Conservation (phyloP, 257 asterid genomes). For the Penstemon barbatus region DNA sequence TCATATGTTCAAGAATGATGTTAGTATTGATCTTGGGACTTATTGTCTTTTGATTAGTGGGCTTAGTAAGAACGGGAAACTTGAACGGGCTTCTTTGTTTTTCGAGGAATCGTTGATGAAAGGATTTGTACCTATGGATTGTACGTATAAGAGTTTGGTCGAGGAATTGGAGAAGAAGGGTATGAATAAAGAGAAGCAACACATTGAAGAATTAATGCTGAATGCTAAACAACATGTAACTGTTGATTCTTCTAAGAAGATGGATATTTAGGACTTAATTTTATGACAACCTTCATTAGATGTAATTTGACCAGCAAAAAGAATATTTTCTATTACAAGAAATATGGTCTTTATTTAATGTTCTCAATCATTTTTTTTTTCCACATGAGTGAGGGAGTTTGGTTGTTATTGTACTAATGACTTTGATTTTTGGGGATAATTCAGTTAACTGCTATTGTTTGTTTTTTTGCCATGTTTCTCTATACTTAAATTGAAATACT, state of each 20-base stretch:
- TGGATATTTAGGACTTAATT: no score
- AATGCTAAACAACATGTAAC: conserved; percentile 35
- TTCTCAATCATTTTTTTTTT: neutral
- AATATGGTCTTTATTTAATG: neutral
- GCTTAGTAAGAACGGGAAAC: conserved; percentile 52
- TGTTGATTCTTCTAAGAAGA: neutral
- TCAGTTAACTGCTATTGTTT: no score
- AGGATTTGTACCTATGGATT: conserved; percentile 66
- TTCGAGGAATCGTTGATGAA: conserved; percentile 65
- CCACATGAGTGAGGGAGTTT: no score
- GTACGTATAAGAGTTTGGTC: conserved; percentile 45
- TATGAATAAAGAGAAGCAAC: conserved; percentile 44
- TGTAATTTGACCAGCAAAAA: neutral
- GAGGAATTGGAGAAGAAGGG: conserved; percentile 55
- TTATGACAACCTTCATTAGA: no score
- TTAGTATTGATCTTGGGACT: conserved; percentile 66
- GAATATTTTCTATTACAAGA: neutral
- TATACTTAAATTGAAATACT: no score
- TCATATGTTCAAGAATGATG: conserved; percentile 77
- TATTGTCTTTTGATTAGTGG: conserved; percentile 63
- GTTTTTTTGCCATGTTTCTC: no score
- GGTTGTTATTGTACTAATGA: no score
- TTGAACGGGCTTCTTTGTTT: conserved; percentile 56
- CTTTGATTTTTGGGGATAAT: no score
- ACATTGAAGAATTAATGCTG: conserved; percentile 54